phyloP scores from a whole-genome alignment of 2,329 filamentous ascomycete genomes.

The Beauveria sp. region DNA sequence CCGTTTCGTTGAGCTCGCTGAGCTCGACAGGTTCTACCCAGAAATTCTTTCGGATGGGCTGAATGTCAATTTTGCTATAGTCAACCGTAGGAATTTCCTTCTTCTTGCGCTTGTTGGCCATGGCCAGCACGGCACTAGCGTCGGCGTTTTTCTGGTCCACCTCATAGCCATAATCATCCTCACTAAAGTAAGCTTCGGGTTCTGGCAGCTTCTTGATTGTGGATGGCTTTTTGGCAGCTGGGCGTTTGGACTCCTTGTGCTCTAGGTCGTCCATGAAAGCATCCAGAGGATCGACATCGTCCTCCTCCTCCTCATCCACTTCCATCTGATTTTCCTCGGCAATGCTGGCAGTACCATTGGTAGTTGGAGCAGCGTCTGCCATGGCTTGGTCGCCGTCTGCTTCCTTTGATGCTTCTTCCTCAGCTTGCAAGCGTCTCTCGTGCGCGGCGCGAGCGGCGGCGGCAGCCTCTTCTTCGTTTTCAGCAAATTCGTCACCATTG shows the following conservation, averaged over 20 bases:
- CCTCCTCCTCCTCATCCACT: constrained; percentile 49
- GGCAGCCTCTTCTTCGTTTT: constrained; percentile 79
- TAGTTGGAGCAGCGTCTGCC: constrained; percentile 18
- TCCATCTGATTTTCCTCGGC: constrained; percentile 43
- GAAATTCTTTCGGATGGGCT: constrained; percentile 86
- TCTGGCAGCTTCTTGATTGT: constrained; percentile 50
- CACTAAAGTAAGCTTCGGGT: constrained; percentile 81
- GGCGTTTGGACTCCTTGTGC: constrained; percentile 42
- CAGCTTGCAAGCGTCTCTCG: constrained; percentile 61
- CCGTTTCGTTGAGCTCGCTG: constrained; percentile 73
- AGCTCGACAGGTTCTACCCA: constrained; percentile 87
- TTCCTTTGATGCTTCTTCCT: constrained; percentile 37
- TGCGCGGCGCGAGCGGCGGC: constrained; percentile 79
- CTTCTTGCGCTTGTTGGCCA: constrained; percentile 69
- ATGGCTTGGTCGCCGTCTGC: constrained; percentile 23
- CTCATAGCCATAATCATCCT: constrained; percentile 62
- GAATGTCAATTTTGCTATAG: constrained; percentile 78
- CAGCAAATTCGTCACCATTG: constrained; percentile 69
- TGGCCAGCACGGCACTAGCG: constrained; percentile 41
- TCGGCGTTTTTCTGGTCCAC: constrained; percentile 35
- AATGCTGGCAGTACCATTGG: constrained; percentile 13
- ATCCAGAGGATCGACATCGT: constrained; percentile 83
- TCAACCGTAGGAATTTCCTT: constrained; percentile 88
- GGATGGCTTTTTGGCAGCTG: constrained; percentile 17
- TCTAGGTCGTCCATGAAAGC: constrained; percentile 83